Conservation (phyloP, 805 yeast species). For the Hanseniaspora lachancei region DNA sequence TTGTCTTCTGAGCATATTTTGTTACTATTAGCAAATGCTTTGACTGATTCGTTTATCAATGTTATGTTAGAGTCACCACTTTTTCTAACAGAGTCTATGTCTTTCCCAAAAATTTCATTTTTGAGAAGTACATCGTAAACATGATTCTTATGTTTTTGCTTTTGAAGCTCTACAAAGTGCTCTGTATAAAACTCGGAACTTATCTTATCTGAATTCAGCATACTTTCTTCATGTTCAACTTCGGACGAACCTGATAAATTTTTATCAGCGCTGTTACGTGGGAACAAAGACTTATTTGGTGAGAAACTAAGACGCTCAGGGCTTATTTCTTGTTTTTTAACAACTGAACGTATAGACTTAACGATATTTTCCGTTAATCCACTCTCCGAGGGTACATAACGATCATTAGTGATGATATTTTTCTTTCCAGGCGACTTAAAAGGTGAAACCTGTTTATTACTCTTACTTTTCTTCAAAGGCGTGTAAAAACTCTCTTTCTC, state of each 20-base stretch:
- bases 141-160: constrained; percentile 71
- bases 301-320: constrained; percentile 17
- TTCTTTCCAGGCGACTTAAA: constrained; percentile 1
- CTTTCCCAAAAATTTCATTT: constrained; percentile 84
- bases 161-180: constrained; percentile 24
- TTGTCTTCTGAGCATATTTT: background rate
- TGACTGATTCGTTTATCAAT: background rate
- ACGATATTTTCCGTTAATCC: constrained; percentile 72
- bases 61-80: constrained; percentile 12
- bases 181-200: constrained; percentile 12
- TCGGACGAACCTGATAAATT: constrained; percentile 3
- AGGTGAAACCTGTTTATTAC: constrained; percentile 4
- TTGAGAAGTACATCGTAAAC: constrained; percentile 77
- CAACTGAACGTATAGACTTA: constrained; percentile 1
- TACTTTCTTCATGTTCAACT: constrained; percentile 13
- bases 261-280: constrained; percentile 2
- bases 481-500: background rate
- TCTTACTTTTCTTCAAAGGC: constrained; percentile 2
- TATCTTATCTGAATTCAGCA: constrained; percentile 16
- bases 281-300: background rate
- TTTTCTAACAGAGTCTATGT: constrained; percentile 36
- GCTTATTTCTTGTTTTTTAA: constrained; percentile 37
- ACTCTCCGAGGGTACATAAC: constrained; percentile 77
- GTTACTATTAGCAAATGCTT: background rate
- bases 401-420: constrained; percentile 47